Evolutionary conservation across 106 monocot species (phyloP).

Genomic region (Ottelia alismoides): DNA sequence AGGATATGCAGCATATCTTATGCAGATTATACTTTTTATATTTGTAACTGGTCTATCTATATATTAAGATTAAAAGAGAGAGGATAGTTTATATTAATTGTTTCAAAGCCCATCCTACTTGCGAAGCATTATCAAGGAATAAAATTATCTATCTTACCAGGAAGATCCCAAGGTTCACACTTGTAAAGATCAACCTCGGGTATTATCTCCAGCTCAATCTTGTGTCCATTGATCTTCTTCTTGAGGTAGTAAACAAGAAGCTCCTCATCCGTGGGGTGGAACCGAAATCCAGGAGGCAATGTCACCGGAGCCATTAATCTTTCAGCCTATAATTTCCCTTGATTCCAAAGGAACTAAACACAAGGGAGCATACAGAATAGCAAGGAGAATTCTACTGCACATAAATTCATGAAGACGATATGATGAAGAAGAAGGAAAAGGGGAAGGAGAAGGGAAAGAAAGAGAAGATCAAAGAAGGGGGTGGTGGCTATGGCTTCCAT

Average conservation of each 20-base stretch:
- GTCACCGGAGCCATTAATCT: slow-evolving; percentile 10
- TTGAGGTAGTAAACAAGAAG: slow-evolving; percentile 84
- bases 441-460: background rate
- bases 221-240: slow-evolving; percentile 65
- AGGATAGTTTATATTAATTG: too few species aligned
- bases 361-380: background rate
- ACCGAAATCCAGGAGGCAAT: slow-evolving; percentile 85
- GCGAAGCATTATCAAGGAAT: too few species aligned
- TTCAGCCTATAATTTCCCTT: background rate
- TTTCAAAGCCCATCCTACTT: too few species aligned
- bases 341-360: background rate
- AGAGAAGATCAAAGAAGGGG: slow-evolving; percentile 1
- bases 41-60: too few species aligned
- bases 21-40: too few species aligned
- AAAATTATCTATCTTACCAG: too few species aligned
- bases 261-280: slow-evolving; percentile 97
- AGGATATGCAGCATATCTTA: too few species aligned
- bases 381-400: background rate
- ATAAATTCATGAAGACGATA: background rate
- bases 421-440: background rate
- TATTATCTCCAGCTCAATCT: slow-evolving; percentile 37
- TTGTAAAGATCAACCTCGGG: slow-evolving; percentile 91
- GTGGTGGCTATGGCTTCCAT: slow-evolving; percentile 1
- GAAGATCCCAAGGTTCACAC: slow-evolving; percentile 83
- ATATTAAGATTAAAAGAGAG: too few species aligned